These are phyloP conservation scores for Alternaria panax DNA, from an alignment of 2,329 filamentous ascomycete genomes.

Conservation along the genomic window DNA sequence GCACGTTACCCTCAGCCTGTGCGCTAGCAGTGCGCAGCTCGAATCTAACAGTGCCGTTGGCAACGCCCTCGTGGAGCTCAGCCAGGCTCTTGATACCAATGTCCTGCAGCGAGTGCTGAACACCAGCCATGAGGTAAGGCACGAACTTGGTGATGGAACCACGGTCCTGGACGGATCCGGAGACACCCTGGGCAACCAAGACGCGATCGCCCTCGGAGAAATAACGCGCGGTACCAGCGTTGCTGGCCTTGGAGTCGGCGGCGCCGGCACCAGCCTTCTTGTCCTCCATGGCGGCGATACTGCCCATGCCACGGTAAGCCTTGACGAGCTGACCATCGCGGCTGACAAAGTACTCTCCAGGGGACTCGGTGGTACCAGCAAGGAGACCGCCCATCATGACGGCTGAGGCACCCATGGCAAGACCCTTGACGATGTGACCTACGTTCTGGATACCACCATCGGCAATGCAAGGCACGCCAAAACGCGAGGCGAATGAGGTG, in stretches of 20 bases:
- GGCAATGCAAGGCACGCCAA: slow-evolving; percentile 97
- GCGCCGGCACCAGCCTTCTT: slow-evolving; percentile 85
- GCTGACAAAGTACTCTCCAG: slow-evolving; percentile 94
- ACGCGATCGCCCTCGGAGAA: slow-evolving; percentile 97
- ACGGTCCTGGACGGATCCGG: slow-evolving; percentile 81
- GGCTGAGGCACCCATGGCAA: slow-evolving; percentile 90
- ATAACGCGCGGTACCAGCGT: slow-evolving; percentile 96
- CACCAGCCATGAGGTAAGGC: slow-evolving; percentile 90
- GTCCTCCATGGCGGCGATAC: slow-evolving; percentile 99
- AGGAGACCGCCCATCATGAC: slow-evolving; percentile 99
- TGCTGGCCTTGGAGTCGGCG: slow-evolving; percentile 74
- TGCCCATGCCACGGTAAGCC: slow-evolving; percentile 98
- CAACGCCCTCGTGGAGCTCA: slow-evolving; percentile 78
- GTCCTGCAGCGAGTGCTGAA: slow-evolving; percentile 98
- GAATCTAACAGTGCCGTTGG: slow-evolving; percentile 80
- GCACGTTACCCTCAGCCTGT: slow-evolving; percentile 94
- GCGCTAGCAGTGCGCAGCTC: slow-evolving; percentile 94
- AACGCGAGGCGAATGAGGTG: slow-evolving; percentile 84
- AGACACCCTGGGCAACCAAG: slow-evolving; percentile 95
- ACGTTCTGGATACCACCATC: slow-evolving; percentile 98
- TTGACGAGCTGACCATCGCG: slow-evolving; percentile 98
- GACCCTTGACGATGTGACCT: slow-evolving; percentile 97
- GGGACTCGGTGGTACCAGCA: slow-evolving; percentile 96
- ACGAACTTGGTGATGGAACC: slow-evolving; percentile 93
- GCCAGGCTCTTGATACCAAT: slow-evolving; percentile 83